These are phyloP conservation scores for Debaryomyces sp. DNA, from an alignment of 1,139 yeast species.

Conservation along the genomic window DNA sequence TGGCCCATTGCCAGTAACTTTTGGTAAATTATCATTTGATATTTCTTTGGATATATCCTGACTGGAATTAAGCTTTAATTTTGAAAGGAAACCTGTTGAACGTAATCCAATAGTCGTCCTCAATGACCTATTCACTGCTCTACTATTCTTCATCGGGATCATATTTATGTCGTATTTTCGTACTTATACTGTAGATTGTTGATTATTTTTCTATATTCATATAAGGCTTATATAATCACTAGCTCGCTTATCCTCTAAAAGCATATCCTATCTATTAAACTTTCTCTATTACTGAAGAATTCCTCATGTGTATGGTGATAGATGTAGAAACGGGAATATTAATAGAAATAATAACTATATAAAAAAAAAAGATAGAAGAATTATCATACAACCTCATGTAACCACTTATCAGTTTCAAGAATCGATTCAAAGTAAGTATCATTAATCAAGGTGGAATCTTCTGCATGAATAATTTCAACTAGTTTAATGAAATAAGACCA, in stretches of 20 bases:
- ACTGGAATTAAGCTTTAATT: neutral
- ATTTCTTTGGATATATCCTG: slow-evolving; percentile 17
- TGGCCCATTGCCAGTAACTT: slow-evolving; percentile 43
- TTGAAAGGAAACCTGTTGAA: neutral
- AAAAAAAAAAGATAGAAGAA: neutral
- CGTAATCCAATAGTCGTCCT: neutral
- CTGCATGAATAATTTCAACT: slow-evolving; percentile 35
- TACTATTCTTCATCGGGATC: neutral
- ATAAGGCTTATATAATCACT: neutral
- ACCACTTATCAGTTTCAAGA: slow-evolving; percentile 47
- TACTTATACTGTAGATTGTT: neutral
- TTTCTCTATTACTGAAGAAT: neutral
- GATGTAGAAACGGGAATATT: neutral
- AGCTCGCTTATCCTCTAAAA: neutral
- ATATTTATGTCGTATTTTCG: neutral
- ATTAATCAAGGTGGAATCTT: slow-evolving; percentile 37
- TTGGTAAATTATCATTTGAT: slow-evolving; percentile 18
- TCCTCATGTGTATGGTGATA: neutral
- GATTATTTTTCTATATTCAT: neutral
- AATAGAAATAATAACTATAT: neutral
- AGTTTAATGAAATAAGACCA: slow-evolving; percentile 46
- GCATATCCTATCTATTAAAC: neutral
- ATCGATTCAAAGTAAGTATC: slow-evolving; percentile 37
- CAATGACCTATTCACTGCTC: neutral
- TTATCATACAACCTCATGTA: slow-evolving; percentile 26